Evolutionary conservation across 2,329 filamentous ascomycete species (phyloP), one percentile per base, ranked within the genome.

Genomic region (Ophiostoma fasciatum): DNA sequence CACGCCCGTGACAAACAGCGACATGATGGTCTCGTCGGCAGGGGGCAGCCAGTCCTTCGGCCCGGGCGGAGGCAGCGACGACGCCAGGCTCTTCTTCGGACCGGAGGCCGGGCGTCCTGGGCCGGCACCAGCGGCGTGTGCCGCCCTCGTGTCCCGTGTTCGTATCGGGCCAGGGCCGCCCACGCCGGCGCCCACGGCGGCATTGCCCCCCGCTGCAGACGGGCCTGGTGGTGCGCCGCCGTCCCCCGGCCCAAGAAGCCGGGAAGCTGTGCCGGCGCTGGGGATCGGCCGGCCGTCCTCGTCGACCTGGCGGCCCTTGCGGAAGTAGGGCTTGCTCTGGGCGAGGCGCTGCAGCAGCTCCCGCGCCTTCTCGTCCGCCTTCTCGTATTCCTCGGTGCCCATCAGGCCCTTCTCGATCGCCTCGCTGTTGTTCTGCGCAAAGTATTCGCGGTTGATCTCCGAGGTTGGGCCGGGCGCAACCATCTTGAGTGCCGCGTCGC

Each of bases 401-500:
- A 79, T 82, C 3, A 44, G 36, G 3, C 90, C 90, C 48, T 96
- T 87, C 51, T 96, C 87, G 33, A 98, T 85, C 42, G 92, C 84
- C 51, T 78, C 82, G 61, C 96, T 88, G 57, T 96, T 87, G 53
- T 96, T 90, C 55, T 98, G 90, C 12, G 90, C 90, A 57, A 93
- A 98, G 59, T 90, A 98, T 59, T 98, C 87, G 48, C 90, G 68
- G 61, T 98, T 98, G 57, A 98, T 83, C 37, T 82, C 80, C 54
- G 83, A 93, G 44, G 84, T 74, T 1, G 90, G 90, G 0, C 90
- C 90, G 0, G 90, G 87, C 1, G 88, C 87, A 28, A 96, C 82
- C 81, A 98, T 94, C 64, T 96, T 96, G 44, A 98, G 67, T 5
- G 92, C 90, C 4, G 90, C 90, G 64, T 98, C 90, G 52, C 90